A percentile compares a stretch with the other conserved stretches of the same genome.
Conservation (phyloP, 345 rosid species). For the Moringa oleifera region DNA sequence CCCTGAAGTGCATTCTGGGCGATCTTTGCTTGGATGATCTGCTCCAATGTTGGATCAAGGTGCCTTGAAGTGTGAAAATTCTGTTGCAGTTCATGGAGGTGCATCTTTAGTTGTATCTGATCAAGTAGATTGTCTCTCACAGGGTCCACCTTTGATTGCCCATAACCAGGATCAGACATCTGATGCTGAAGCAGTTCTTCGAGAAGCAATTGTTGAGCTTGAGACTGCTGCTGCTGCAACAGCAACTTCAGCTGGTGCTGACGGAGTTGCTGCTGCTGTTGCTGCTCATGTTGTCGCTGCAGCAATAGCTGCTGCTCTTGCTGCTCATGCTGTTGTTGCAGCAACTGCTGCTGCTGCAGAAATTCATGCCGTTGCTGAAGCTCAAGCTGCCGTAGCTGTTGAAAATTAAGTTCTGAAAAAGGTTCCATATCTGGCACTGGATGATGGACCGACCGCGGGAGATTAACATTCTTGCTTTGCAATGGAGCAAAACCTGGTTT, state of each 20-base stretch:
- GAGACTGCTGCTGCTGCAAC: constrained; percentile 17
- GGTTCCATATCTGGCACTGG: constrained; percentile 40
- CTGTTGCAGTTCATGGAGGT: constrained; percentile 30
- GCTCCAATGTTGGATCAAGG: constrained; percentile 30
- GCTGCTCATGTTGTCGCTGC: constrained; percentile 24
- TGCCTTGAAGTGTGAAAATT: constrained; percentile 24
- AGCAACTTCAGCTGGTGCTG: constrained; percentile 6
- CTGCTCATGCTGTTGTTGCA: constrained; percentile 22
- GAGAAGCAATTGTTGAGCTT: constrained; percentile 24
- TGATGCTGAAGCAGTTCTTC: constrained; percentile 33
- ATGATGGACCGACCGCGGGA: constrained; percentile 39
- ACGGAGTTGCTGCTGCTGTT: constrained; percentile 9
- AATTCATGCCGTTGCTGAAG: constrained; percentile 33
- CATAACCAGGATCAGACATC: constrained; percentile 28
- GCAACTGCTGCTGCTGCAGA: constrained; percentile 31
- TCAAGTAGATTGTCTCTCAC: constrained; percentile 25
- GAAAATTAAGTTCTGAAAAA: constrained; percentile 40
- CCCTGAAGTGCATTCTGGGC: constrained; percentile 22
- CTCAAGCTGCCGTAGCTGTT: constrained; percentile 39
- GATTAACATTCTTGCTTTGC: constrained; percentile 36
- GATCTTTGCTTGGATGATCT: constrained; percentile 33
- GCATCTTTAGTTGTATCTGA: constrained; percentile 26
- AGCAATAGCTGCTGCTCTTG: constrained; percentile 24
- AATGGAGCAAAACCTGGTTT: background rate
- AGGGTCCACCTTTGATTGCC: constrained; percentile 21